These are phyloP conservation scores for Glycyrrhiza uralensis DNA, from an alignment of 306 rosid genomes.

Conservation along the genomic window DNA sequence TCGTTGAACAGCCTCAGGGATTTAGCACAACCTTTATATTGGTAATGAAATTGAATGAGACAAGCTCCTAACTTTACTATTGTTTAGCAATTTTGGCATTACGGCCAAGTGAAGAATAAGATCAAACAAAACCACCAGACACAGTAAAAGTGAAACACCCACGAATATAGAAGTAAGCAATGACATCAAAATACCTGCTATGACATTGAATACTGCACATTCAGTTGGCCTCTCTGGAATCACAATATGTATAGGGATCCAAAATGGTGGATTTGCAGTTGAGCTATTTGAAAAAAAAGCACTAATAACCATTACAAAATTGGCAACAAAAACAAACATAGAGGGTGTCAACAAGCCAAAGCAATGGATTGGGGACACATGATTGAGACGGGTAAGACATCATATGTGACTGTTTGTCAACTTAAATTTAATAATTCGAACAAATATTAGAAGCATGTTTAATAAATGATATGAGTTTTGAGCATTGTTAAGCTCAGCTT, in stretches of 20 bases:
- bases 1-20: not conserved
- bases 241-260: constrained; percentile 93
- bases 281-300: constrained; percentile 48
- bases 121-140: constrained; percentile 14
- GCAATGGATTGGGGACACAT: not conserved
- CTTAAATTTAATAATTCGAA: not conserved
- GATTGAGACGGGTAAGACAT: not conserved
- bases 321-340: constrained; percentile 4
- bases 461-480: not conserved
- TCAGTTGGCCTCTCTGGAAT: constrained; percentile 98
- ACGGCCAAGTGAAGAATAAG: constrained; percentile 4
- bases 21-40: not conserved
- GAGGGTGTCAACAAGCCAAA: constrained; percentile 13
- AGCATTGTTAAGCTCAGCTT: not conserved
- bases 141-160: not conserved
- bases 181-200: constrained; percentile 65
- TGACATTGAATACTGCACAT: constrained; percentile 78
- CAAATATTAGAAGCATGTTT: not conserved
- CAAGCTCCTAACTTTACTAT: not conserved
- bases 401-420: not conserved
- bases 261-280: constrained; percentile 75
- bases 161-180: not conserved
- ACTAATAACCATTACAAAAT: constrained; percentile 13
- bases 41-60: not conserved
- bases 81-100: constrained; percentile 7